Evolutionary conservation across 2,329 filamentous ascomycete genomes (phyloP).

Genomic region (Trichophyton schoenleinii): DNA sequence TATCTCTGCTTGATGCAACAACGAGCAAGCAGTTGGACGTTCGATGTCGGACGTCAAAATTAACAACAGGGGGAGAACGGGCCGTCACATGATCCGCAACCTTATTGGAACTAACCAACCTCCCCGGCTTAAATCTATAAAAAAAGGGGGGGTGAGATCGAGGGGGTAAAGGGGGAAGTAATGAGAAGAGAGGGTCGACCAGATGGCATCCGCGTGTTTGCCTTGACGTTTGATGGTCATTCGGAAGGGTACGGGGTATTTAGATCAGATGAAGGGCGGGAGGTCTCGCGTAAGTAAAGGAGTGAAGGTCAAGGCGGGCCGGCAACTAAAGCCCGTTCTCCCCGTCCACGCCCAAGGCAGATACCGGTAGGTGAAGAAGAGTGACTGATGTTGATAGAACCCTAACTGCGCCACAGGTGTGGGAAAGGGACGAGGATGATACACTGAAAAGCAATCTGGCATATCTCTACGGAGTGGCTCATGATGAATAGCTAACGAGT

Average conservation of each 20-base stretch:
- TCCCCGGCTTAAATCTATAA: too few species aligned
- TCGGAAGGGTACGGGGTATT: not conserved
- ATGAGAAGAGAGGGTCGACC: not conserved
- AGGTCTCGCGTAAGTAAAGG: not conserved
- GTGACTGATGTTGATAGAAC: not conserved
- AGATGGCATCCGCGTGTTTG: not conserved
- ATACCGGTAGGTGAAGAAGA: not conserved
- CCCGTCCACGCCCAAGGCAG: not conserved
- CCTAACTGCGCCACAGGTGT: not conserved
- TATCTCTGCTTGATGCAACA: not conserved
- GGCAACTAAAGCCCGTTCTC: not conserved
- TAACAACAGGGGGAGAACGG: not conserved
- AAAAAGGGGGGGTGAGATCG: too few species aligned
- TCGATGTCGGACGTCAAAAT: not conserved
- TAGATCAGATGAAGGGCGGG: not conserved
- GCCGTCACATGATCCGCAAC: slow-evolving; percentile 1
- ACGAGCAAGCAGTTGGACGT: not conserved
- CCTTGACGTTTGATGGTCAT: not conserved
- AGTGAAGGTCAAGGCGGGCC: not conserved
- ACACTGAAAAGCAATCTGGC: too few species aligned
- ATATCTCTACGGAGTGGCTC: too few species aligned
- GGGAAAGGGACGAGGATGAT: not conserved
- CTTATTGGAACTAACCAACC: not conserved
- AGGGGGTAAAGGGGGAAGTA: too few species aligned
- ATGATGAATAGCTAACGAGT: too few species aligned